phyloP scores from a whole-genome alignment of 768 basidiomycete genomes.

The Gloeopeniophorella convolvens region DNA sequence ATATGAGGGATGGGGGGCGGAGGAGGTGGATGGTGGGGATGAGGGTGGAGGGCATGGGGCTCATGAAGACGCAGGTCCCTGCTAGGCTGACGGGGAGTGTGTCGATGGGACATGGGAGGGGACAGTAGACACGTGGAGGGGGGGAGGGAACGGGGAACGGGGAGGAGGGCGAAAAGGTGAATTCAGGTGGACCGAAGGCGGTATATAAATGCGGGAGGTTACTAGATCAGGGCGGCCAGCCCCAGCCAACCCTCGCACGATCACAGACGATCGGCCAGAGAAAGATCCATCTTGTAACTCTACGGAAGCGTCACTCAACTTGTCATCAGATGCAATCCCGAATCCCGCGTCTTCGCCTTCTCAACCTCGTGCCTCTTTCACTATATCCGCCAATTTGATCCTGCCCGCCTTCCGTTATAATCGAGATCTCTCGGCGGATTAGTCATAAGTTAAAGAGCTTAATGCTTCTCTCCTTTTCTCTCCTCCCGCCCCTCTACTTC shows the following conservation, averaged over 20 bases:
- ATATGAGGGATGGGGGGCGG: conserved; percentile 40
- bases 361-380: conserved; percentile 52
- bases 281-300: conserved; percentile 21
- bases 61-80: conserved; percentile 63
- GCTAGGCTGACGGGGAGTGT: conserved; percentile 52
- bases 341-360: conserved; percentile 34
- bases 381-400: conserved; percentile 30
- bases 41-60: conserved; percentile 39
- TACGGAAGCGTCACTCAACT: conserved; percentile 21
- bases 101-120: conserved; percentile 51
- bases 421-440: conserved; percentile 35
- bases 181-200: conserved; percentile 21
- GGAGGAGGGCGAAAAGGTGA: conserved; percentile 26
- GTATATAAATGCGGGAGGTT: conserved; percentile 29
- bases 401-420: conserved; percentile 37
- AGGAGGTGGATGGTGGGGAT: conserved; percentile 35
- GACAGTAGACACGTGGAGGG: conserved; percentile 25
- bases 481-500: conserved; percentile 24
- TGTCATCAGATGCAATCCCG: conserved; percentile 24
- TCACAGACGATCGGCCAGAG: conserved; percentile 54
- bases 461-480: conserved; percentile 31
- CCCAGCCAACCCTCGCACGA: conserved; percentile 46
- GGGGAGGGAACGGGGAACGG: conserved; percentile 27
- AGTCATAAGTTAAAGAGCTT: conserved; percentile 39
- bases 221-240: conserved; percentile 35